These are phyloP conservation scores for Beta corolliflora DNA, from an alignment of 179 eudicot species.

Conservation along the genomic window DNA sequence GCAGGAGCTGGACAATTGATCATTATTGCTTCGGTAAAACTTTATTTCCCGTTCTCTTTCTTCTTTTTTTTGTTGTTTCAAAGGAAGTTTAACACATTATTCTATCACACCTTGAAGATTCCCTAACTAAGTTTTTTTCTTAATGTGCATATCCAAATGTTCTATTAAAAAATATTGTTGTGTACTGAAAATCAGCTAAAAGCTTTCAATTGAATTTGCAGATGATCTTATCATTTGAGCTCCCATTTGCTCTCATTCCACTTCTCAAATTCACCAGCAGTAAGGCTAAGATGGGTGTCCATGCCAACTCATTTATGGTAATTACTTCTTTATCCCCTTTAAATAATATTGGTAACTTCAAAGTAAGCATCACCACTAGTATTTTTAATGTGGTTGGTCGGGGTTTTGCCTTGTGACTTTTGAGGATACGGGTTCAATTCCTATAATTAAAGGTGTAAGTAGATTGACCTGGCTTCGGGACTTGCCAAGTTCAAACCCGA, in stretches of 20 bases:
- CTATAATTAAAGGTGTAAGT: no score
- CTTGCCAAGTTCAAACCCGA: no score
- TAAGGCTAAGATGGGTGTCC: conserved; percentile 89
- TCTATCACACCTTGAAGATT: background rate
- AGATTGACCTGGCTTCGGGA: no score
- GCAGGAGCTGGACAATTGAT: conserved; percentile 92
- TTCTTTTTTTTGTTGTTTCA: background rate
- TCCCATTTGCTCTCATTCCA: conserved; percentile 97
- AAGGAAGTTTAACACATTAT: background rate
- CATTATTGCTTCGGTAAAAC: conserved; percentile 84
- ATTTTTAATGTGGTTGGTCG: no score
- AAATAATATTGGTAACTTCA: no score
- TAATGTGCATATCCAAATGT: background rate
- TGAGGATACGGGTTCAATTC: no score
- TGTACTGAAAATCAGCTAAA: background rate
- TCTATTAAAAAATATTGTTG: background rate
- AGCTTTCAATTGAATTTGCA: conserved; percentile 30
- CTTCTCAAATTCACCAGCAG: conserved; percentile 98
- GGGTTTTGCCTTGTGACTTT: no score
- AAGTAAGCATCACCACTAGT: no score
- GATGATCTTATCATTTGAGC: conserved; percentile 99
- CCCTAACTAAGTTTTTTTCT: background rate
- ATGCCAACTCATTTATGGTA: conserved; percentile 77
- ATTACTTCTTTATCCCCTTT: background rate
- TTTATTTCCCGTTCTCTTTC: background rate